Base-by-base conservation (phyloP, 441 rosid species). In the Capsella rubella region DNA sequence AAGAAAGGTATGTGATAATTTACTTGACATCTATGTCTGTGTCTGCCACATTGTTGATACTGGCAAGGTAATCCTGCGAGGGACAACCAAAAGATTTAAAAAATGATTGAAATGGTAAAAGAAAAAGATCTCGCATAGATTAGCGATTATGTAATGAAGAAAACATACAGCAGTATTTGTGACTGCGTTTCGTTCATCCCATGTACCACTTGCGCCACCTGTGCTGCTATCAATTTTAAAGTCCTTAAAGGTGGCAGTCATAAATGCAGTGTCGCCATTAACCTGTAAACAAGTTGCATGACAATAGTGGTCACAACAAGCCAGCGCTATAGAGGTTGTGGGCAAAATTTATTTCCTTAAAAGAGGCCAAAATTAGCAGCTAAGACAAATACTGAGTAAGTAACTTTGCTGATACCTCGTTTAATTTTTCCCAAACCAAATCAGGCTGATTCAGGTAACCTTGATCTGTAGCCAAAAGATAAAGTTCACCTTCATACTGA, bases 401-500 rank as follows among this genome's bases (percentile, higher is more conserved):
- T 39, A 40, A 18, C 15, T 75, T 52, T 31, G 74, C 7, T 16
- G 29, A 67, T 87, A 96, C 98, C 99, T 96, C 97, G 73, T 88
- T 90, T 31, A 96, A 82, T 80, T 93, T 93, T 81, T 96, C 98
- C 99, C 99, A 96, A 39, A 96, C 97, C 82, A 96, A 75, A 81
- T 93, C 96, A 29, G 91, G 93, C 81, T 96, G 96, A 80, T 89
- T 90, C 68, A 96, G 72, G 79, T 93, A 93, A 70, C 99, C 99
- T 81, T 93, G 98, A 84, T 96, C 99, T n/a, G 98, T 93, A 51
- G 97, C 99, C 87, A 93, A 80, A 71, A 96, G 98, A 82, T 96
- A 96, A n/a, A 96, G 98, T 71, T 96, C 89, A 64, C 96, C 90
- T 73, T 93, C 88, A 74, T 87, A 96, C 99, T 92, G 91, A 84